phyloP scores from a whole-genome alignment of 2,329 filamentous ascomycete genomes.

The Lachnellula suecica region DNA sequence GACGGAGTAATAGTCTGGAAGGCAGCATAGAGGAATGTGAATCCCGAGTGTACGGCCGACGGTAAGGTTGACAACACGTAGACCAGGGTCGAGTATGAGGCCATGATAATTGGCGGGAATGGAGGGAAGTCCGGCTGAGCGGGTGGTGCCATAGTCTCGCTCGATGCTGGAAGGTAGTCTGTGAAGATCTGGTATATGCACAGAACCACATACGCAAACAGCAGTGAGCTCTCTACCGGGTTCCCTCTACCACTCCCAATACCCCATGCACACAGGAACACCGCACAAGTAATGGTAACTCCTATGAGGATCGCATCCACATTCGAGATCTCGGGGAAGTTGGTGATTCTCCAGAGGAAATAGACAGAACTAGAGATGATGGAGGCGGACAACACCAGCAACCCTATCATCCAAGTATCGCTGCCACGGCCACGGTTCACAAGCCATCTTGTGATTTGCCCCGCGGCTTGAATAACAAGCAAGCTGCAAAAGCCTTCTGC shows the following conservation, averaged over 20 bases:
- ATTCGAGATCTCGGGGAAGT: slow-evolving; percentile 90
- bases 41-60: slow-evolving; percentile 76
- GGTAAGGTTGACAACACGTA: slow-evolving; percentile 83
- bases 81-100: slow-evolving; percentile 88
- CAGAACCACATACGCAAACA: slow-evolving; percentile 97
- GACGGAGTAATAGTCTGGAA: slow-evolving; percentile 95
- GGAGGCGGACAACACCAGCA: slow-evolving; percentile 84
- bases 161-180: slow-evolving; percentile 81
- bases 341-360: slow-evolving; percentile 92
- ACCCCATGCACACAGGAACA: slow-evolving; percentile 91
- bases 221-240: slow-evolving; percentile 87
- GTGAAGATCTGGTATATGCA: slow-evolving; percentile 99
- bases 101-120: slow-evolving; percentile 97
- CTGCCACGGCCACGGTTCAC: slow-evolving; percentile 83
- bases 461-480: slow-evolving; percentile 90
- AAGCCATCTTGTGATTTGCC: slow-evolving; percentile 91
- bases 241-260: slow-evolving; percentile 93
- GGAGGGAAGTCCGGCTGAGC: slow-evolving; percentile 88
- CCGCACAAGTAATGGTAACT: slow-evolving; percentile 84
- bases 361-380: slow-evolving; percentile 93
- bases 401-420: slow-evolving; percentile 94
- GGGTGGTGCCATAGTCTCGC: slow-evolving; percentile 51
- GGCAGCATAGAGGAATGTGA: slow-evolving; percentile 85
- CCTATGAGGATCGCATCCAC: slow-evolving; percentile 91
- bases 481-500: slow-evolving; percentile 96